Percentiles rank a stretch among this genome's conserved stretches.
Evolutionary conservation across 805 yeast genomes (phyloP).

Genomic region (Maudiozyma saulgeensis): DNA sequence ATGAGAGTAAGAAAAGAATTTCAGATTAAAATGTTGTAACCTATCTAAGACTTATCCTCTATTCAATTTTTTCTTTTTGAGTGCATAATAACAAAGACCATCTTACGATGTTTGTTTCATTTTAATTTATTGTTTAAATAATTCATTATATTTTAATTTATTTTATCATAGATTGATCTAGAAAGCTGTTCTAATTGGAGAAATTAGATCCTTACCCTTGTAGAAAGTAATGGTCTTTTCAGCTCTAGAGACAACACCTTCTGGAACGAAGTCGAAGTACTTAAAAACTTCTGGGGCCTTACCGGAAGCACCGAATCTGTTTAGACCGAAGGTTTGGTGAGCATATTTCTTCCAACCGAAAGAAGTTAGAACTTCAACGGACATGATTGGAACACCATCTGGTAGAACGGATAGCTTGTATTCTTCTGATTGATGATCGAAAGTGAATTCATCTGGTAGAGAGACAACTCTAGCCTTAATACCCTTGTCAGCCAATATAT

Average conservation of each 20-base stretch:
- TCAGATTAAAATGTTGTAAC: no score
- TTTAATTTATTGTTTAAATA: no score
- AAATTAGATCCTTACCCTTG: slow-evolving; percentile 60
- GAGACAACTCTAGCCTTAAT: slow-evolving; percentile 78
- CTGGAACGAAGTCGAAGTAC: slow-evolving; percentile 82
- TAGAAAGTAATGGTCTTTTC: slow-evolving; percentile 69
- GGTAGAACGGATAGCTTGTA: slow-evolving; percentile 85
- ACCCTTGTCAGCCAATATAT: slow-evolving; percentile 44
- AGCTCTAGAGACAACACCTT: slow-evolving; percentile 84
- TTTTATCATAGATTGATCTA: slow-evolving; percentile 1
- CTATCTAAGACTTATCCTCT: no score
- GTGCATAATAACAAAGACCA: no score
- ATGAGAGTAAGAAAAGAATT: no score
- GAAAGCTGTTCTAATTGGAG: slow-evolving; percentile 69
- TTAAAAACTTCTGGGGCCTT: slow-evolving; percentile 76
- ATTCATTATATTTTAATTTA: no score
- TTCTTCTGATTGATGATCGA: slow-evolving; percentile 71
- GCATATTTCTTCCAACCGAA: slow-evolving; percentile 91
- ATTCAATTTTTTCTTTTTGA: no score
- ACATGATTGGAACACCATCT: slow-evolving; percentile 85
- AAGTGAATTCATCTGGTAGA: slow-evolving; percentile 84
- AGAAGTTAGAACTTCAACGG: slow-evolving; percentile 88
- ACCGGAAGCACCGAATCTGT: slow-evolving; percentile 96
- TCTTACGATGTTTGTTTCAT: no score
- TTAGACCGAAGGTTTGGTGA: slow-evolving; percentile 92